Evolutionary conservation across 805 yeast species (phyloP).

Genomic region (Ogataea glucozyma): DNA sequence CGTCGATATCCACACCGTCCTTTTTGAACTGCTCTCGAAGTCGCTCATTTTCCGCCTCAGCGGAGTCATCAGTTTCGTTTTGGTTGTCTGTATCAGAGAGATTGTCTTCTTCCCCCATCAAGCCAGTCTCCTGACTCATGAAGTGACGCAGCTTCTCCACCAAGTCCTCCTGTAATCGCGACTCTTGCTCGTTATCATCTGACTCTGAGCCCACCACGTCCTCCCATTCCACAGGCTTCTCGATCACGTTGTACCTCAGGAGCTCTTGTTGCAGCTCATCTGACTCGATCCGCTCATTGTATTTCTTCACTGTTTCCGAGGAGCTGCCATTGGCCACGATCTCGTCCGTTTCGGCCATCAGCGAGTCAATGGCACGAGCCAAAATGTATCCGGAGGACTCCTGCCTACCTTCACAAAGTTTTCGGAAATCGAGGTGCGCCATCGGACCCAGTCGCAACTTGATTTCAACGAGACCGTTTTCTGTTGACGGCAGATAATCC

Average conservation of each 20-base stretch:
- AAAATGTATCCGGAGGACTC: conserved; percentile 7
- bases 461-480: conserved; percentile 5
- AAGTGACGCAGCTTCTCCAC: conserved; percentile 25
- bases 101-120: conserved; percentile 23
- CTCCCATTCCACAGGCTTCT: conserved; percentile 21
- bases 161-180: conserved; percentile 24
- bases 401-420: conserved; percentile 1
- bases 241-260: conserved; percentile 23
- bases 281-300: conserved; percentile 16
- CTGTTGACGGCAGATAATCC: not conserved
- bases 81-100: conserved; percentile 18
- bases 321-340: not conserved
- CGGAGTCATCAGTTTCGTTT: conserved; percentile 27
- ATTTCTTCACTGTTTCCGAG: conserved; percentile 10
- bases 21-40: conserved; percentile 29
- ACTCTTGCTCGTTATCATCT: conserved; percentile 1
- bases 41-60: conserved; percentile 23
- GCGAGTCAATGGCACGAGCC: conserved; percentile 6
- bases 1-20: conserved; percentile 50
- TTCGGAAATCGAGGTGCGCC: conserved; percentile 11
- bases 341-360: not conserved
- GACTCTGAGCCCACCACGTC: conserved; percentile 12
- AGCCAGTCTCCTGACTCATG: conserved; percentile 20
- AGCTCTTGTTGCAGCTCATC: conserved; percentile 35
- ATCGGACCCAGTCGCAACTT: conserved; percentile 15